These are phyloP conservation scores for Uronychia binucleata DNA, from an alignment of 73 alveolate species.

Conservation along the genomic window DNA sequence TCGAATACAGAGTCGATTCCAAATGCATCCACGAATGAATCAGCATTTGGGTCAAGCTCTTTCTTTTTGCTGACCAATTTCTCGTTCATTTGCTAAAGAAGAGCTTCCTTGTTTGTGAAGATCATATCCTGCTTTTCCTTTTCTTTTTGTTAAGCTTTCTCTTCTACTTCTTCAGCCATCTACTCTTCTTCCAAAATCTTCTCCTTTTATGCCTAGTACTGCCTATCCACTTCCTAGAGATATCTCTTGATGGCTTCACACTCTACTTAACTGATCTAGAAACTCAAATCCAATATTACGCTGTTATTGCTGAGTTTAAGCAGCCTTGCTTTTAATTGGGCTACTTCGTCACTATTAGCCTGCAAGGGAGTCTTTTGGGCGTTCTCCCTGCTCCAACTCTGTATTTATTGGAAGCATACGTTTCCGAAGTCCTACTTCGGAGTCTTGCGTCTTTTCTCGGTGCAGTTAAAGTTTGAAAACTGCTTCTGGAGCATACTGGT, in stretches of 20 bases:
- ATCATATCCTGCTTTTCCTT: background rate
- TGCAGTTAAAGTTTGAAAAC: too few species aligned
- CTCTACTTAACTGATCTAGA: background rate
- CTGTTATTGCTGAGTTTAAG: too few species aligned
- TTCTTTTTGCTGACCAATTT: background rate
- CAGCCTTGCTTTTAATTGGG: too few species aligned
- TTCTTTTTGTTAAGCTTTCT: background rate
- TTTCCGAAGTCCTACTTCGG: background rate
- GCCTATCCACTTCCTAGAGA: background rate
- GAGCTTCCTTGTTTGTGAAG: background rate
- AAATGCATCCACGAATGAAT: background rate
- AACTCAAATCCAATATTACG: too few species aligned
- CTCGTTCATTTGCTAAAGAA: background rate
- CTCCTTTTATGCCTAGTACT: background rate
- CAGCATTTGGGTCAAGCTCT: background rate
- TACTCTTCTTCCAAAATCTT: background rate
- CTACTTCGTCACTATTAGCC: background rate
- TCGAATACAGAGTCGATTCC: background rate
- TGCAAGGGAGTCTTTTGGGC: background rate
- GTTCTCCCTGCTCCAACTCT: background rate
- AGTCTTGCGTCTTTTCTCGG: background rate
- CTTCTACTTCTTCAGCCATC: background rate
- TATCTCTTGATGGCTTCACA: background rate
- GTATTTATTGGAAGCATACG: background rate
- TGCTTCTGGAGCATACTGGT: too few species aligned